Conservation (phyloP, 768 basidiomycete species). For the Trametes elegans region DNA sequence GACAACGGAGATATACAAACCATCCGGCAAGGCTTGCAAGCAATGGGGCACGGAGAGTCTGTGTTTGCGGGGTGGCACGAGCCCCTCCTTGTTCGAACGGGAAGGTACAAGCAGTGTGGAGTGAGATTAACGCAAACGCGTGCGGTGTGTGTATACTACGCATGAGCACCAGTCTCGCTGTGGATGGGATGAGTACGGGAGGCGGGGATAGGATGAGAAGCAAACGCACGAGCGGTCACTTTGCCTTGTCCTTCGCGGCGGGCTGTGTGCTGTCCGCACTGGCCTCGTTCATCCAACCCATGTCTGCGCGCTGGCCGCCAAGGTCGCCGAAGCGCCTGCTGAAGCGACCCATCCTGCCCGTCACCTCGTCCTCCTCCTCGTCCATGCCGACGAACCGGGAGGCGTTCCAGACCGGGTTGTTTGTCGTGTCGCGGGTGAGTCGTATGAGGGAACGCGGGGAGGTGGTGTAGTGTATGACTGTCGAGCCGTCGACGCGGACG, state of each 20-base stretch:
- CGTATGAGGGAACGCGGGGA: conserved; percentile 76
- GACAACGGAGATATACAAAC: too few species aligned
- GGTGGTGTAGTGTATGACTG: conserved; percentile 85
- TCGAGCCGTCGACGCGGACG: conserved; percentile 84
- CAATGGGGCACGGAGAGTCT: too few species aligned
- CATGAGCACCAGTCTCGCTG: too few species aligned
- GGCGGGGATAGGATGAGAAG: too few species aligned
- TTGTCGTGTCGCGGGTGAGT: conserved; percentile 84
- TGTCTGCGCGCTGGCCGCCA: conserved; percentile 15
- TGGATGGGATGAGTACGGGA: too few species aligned
- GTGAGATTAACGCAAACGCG: too few species aligned
- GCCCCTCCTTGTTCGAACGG: too few species aligned
- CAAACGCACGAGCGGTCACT: too few species aligned
- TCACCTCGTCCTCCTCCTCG: conserved; percentile 57
- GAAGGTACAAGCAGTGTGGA: too few species aligned
- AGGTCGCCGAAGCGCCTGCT: conserved; percentile 62
- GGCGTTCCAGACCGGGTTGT: conserved; percentile 85
- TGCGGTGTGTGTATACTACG: too few species aligned
- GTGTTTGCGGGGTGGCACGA: too few species aligned
- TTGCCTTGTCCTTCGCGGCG: background rate
- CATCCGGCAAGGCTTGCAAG: too few species aligned
- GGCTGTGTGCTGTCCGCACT: background rate
- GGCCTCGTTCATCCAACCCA: conserved; percentile 20
- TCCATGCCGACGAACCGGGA: conserved; percentile 42
- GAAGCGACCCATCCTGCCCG: conserved; percentile 81